Conservation (phyloP, 2,329 filamentous ascomycete species). For the Microsporum ferrugineum region DNA sequence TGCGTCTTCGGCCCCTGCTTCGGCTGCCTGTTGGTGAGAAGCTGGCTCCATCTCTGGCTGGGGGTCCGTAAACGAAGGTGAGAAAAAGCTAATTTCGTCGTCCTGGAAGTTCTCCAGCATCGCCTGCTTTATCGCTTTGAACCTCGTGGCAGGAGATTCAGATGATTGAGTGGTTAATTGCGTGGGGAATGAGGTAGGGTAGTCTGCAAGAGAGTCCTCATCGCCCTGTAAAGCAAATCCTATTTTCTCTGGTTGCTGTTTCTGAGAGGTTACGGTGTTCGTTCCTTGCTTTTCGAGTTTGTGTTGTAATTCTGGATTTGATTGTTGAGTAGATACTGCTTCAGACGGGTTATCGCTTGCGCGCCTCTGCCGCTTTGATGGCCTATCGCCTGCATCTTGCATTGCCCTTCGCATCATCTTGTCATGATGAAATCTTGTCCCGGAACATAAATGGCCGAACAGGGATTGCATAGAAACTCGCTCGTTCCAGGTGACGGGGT, state of each 20-base stretch:
- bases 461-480: constrained; percentile 53
- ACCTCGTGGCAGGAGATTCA: constrained; percentile 3
- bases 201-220: background rate
- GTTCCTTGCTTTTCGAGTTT: background rate
- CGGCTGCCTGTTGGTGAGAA: background rate
- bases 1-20: background rate
- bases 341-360: constrained; percentile 7
- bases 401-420: constrained; percentile 41
- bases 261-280: background rate
- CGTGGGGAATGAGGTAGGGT: constrained; percentile 2
- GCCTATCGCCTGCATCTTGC: constrained; percentile 12
- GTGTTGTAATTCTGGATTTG: constrained; percentile 1
- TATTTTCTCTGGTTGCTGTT: background rate
- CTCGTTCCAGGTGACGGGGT: constrained; percentile 52
- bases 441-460: constrained; percentile 60
- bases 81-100: constrained; percentile 12
- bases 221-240: background rate
- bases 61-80: constrained; percentile 3
- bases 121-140: constrained; percentile 12
- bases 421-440: constrained; percentile 54
- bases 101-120: constrained; percentile 10
- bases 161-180: background rate
- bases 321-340: constrained; percentile 9
- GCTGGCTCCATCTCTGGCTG: background rate
- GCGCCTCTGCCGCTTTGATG: constrained; percentile 8